These are phyloP conservation scores for Hypsizygus ulmarius DNA, from an alignment of 1,284 basidiomycete species.

Conservation along the genomic window DNA sequence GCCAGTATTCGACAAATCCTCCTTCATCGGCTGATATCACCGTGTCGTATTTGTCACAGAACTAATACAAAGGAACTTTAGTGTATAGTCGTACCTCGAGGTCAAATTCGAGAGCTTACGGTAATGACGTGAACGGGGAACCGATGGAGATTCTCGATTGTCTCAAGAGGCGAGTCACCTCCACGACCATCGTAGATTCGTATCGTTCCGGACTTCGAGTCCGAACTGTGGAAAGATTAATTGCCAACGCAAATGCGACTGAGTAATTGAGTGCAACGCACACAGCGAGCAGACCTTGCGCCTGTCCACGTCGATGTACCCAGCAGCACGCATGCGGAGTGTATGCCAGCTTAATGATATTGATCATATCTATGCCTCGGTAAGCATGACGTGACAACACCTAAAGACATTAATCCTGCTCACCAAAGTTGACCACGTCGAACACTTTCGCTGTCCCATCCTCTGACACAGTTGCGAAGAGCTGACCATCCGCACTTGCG, in stretches of 20 bases:
- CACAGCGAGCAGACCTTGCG: conserved; percentile 87
- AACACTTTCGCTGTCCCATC: conserved; percentile 91
- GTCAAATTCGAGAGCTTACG: conserved; percentile 47
- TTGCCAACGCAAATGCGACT: conserved; percentile 21
- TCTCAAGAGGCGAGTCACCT: conserved; percentile 72
- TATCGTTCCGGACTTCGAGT: conserved; percentile 72
- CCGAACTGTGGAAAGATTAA: conserved; percentile 55
- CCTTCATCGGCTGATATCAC: conserved; percentile 94
- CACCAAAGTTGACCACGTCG: conserved; percentile 96
- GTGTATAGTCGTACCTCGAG: conserved; percentile 2
- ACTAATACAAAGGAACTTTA: conserved; percentile 47
- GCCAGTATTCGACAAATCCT: conserved; percentile 98
- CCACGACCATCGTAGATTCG: conserved; percentile 93
- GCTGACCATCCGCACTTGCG: conserved; percentile 89
- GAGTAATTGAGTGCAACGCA: conserved; percentile 37
- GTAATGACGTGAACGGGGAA: conserved; percentile 89
- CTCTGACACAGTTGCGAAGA: conserved; percentile 88
- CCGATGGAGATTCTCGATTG: conserved; percentile 76
- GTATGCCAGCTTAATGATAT: conserved; percentile 90
- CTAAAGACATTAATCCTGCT: conserved; percentile 22
- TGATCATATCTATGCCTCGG: conserved; percentile 85
- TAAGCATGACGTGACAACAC: background rate
- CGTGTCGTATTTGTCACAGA: conserved; percentile 86
- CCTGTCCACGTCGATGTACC: conserved; percentile 89
- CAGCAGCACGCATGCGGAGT: conserved; percentile 87